Base-by-base conservation (phyloP, 352 stramenopile genomes). In the Phytophthora ohioensis region DNA sequence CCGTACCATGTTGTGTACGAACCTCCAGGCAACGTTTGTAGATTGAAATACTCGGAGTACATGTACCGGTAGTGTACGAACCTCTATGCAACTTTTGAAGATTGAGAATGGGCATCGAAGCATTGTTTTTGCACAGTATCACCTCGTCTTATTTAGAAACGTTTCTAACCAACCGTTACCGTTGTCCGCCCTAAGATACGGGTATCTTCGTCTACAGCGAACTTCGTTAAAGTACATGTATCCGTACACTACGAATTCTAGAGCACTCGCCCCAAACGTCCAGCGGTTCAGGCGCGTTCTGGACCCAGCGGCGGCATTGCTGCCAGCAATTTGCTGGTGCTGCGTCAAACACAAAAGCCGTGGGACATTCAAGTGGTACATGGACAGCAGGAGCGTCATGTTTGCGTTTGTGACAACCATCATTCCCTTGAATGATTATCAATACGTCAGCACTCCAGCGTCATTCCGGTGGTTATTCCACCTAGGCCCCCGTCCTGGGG, bases 391-490 rank as follows among this genome's bases (percentile, higher is more conserved):
- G 36, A 11, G 27, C 46, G 48, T 62, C 27, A 68, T 67, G 41
- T 68, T 61, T 54, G 51, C 45, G 42, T 56, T 46, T 8, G 17
- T 35, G 11, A 42, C 13, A 15, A 69, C 57, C 49, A 67, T 54
- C 57, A 68, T 67, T 68, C 57, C 30, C 17, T 41, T 27, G 31
- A 51, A 58, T 55, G 64, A 45, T 71, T 62, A 69, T 59, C 42
- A 17, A 5, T 58, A 47, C 43, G 35, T 64, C 36, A 55, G 39
- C 56, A 60, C 2, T 32, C n/a, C 49, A 36, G 38, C 41, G n/a
- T 70, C 65, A 73, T 73, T 65, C 60, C 67, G 67, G 59, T 73
- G 67, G 67, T 73, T 58, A 30, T 69, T 51, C 42, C 52, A 42
- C 36, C 54, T 7, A 1, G 34, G 6, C 27, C 5, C 15, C 12